Evolutionary conservation across 345 rosid genomes (phyloP), one percentile per base, ranked within the genome.

Genomic region (Zanthoxylum bungeanum): DNA sequence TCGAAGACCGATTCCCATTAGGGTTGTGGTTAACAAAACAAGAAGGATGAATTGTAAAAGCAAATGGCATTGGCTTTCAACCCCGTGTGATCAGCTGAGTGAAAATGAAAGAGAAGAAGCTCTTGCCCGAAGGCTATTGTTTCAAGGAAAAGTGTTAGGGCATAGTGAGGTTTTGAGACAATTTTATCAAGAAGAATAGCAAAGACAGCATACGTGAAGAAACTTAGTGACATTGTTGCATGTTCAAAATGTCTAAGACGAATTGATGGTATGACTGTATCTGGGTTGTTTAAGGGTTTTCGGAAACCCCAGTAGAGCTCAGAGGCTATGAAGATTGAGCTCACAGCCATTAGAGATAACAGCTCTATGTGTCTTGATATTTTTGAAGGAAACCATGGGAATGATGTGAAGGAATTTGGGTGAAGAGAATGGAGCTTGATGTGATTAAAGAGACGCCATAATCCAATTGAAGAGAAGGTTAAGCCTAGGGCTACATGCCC

Each of bases 21-120:
- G 75, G 27, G 93, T 86, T 30, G 96, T 85, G 69, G 78, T 69
- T 4, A 93, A 66, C 17, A 89, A 89, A 65, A 88, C 85, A 5
- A 71, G 52, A 4, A 89, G 83, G 17, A 78, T 66, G 24, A 84
- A 63, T 73, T 93, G 97, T 37, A 91, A 77, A 60, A 91, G 86
- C 67, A 88, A 70, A 55, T 91, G 96, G 79, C 89, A 93, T 11
- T 86, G 96, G 0, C 97, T 93, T 76, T 93, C 93, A 4, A 93
- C 79, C 97, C 97, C 74, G 70, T 84, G 69, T 93, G 97, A 52
- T 89, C 93, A 21, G 96, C 64, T 0, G 98, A 89, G 75, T 89
- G 98, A 33, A 91, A 87, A 76, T 77, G 91, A 82, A 93, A 86
- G 19, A 93, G 79, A 59, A 93, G 77, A 17, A 93, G 82, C 56